Evolutionary conservation across 768 basidiomycete species (phyloP).

Genomic region (Dioszegia aurantiaca): DNA sequence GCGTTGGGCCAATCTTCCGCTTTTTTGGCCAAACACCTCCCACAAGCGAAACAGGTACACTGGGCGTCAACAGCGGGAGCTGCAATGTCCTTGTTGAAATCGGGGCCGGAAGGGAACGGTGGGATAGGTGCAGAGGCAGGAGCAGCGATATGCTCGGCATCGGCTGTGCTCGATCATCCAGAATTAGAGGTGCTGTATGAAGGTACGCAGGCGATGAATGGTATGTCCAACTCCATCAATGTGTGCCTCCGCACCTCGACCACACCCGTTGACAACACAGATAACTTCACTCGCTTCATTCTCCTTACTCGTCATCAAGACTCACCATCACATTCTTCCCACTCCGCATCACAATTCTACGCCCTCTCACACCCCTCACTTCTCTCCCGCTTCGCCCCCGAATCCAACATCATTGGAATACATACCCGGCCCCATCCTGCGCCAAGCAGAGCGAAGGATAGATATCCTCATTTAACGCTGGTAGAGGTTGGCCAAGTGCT

Average conservation of each 20-base stretch:
- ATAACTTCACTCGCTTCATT: slow-evolving; percentile 49
- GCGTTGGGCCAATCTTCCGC: slow-evolving; percentile 49
- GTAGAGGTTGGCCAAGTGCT: too few species aligned
- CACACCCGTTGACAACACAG: slow-evolving; percentile 24
- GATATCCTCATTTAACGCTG: too few species aligned
- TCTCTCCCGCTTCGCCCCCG: not conserved
- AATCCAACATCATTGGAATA: not conserved
- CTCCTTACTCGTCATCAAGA: slow-evolving; percentile 23
- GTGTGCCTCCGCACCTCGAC: not conserved
- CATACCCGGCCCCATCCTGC: not conserved
- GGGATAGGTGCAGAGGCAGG: slow-evolving; percentile 19
- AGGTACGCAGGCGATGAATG: slow-evolving; percentile 39
- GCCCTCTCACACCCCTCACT: not conserved
- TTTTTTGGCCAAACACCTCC: slow-evolving; percentile 34
- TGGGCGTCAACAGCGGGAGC: slow-evolving; percentile 48
- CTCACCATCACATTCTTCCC: not conserved
- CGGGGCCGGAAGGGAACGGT: too few species aligned
- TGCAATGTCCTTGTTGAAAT: slow-evolving; percentile 28
- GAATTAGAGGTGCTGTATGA: slow-evolving; percentile 34
- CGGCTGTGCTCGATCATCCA: slow-evolving; percentile 20
- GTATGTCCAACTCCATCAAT: slow-evolving; percentile 25
- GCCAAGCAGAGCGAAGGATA: too few species aligned
- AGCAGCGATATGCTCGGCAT: slow-evolving; percentile 47
- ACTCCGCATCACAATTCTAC: slow-evolving; percentile 3
- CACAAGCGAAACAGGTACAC: slow-evolving; percentile 23